phyloP scores from a whole-genome alignment of 768 basidiomycete species.

The Termitomyces sp. region DNA sequence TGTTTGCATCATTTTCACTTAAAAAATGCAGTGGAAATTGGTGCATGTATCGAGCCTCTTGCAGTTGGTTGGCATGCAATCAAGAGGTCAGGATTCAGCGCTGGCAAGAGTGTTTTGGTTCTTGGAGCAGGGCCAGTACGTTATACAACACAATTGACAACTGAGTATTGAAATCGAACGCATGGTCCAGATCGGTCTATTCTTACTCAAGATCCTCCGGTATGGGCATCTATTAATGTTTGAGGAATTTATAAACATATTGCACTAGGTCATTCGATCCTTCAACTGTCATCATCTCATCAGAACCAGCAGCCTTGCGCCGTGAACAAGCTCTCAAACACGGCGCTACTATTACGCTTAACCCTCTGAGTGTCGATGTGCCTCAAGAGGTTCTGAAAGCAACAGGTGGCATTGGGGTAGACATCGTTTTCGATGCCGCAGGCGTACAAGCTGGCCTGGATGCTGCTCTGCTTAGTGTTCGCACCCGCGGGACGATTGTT shows the following conservation, averaged over 20 bases:
- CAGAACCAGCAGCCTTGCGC: conserved; percentile 34
- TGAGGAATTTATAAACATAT: not conserved
- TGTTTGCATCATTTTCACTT: not conserved
- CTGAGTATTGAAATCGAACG: not conserved
- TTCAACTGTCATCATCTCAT: conserved; percentile 25
- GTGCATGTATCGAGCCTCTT: conserved; percentile 42
- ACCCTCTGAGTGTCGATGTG: conserved; percentile 26
- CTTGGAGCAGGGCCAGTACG: conserved; percentile 40
- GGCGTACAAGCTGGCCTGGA: conserved; percentile 34
- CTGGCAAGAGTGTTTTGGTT: conserved; percentile 33
- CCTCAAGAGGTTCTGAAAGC: conserved; percentile 18
- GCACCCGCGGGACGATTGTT: conserved; percentile 31
- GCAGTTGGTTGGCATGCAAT: conserved; percentile 42
- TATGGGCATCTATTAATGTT: conserved; percentile 3
- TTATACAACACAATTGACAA: not conserved
- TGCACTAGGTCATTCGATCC: conserved; percentile 21
- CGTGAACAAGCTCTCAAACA: conserved; percentile 29
- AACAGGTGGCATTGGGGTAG: conserved; percentile 30
- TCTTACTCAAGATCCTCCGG: conserved; percentile 33
- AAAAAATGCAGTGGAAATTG: conserved; percentile 30
- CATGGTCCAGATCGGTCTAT: conserved; percentile 28
- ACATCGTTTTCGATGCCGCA: conserved; percentile 43
- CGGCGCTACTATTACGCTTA: conserved; percentile 30
- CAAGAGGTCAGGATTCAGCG: conserved; percentile 31
- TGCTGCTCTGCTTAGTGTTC: conserved; percentile 27